phyloP scores from a whole-genome alignment of 495 filamentous ascomycete genomes.

The Elasticomyces elasticus region DNA sequence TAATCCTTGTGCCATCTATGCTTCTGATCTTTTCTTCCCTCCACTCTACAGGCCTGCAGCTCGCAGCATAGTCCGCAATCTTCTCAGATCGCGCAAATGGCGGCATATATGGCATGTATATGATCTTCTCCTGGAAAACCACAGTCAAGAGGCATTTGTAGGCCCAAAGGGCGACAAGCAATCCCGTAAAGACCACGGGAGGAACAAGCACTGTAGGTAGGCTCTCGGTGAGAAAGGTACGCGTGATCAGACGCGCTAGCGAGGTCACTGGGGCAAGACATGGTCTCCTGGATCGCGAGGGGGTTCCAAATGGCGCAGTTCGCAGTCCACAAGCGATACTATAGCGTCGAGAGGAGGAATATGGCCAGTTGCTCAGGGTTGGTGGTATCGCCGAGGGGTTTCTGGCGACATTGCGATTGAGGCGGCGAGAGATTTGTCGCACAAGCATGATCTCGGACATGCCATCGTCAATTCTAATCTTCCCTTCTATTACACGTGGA shows the following conservation, averaged over 20 bases:
- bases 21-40: conserved; percentile 43
- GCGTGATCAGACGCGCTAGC: neutral
- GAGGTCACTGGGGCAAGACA: too few species aligned
- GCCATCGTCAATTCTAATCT: too few species aligned
- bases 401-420: too few species aligned
- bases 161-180: conserved; percentile 58
- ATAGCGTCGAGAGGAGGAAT: too few species aligned
- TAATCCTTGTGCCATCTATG: conserved; percentile 51
- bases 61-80: conserved; percentile 48
- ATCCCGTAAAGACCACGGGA: conserved; percentile 55
- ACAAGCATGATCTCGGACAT: too few species aligned
- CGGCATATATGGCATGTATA: conserved; percentile 68
- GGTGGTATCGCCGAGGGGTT: too few species aligned
- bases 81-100: conserved; percentile 48
- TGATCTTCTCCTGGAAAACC: conserved; percentile 71
- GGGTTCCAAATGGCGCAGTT: too few species aligned
- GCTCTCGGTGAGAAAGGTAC: conserved; percentile 13
- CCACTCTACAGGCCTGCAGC: conserved; percentile 55
- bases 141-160: conserved; percentile 80
- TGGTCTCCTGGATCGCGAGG: too few species aligned
- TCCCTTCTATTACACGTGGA: too few species aligned
- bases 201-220: conserved; percentile 50
- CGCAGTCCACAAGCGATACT: too few species aligned
- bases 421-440: too few species aligned
- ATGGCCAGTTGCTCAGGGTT: too few species aligned